Percentiles rank a stretch among this genome's conserved stretches.
phyloP scores from a whole-genome alignment of 169 alveolate species.

The Plasmodium gonderi region DNA sequence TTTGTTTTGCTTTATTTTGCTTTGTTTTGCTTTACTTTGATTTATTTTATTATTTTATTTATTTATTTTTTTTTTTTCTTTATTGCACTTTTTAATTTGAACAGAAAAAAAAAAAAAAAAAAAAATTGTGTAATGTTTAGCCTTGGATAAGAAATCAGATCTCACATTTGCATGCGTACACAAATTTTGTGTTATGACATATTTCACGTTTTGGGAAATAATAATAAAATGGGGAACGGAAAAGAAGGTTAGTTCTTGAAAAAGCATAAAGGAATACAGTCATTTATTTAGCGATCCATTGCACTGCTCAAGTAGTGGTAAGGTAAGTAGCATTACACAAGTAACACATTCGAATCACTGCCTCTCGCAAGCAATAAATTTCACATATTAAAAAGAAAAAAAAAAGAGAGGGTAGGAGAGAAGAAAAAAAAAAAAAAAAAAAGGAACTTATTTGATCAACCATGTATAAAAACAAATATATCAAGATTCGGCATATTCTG shows the following conservation, averaged over 20 bases:
- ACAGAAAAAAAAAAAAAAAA: conserved; percentile 3
- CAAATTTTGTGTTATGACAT: background rate
- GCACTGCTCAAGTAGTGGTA: no score
- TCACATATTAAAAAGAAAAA: background rate
- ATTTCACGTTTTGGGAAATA: background rate
- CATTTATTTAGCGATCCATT: background rate
- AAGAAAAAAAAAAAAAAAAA: background rate
- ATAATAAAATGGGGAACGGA: background rate
- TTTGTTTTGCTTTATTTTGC: background rate
- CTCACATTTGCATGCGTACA: background rate
- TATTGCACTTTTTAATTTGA: background rate
- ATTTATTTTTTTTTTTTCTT: background rate
- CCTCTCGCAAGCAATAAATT: background rate
- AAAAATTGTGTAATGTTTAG: background rate
- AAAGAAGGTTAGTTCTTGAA: background rate
- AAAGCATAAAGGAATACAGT: background rate
- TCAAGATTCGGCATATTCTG: background rate
- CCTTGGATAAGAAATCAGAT: background rate
- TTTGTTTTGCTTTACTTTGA: background rate
- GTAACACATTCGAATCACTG: background rate
- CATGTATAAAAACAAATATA: background rate
- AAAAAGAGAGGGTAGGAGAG: background rate
- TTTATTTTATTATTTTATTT: no score
- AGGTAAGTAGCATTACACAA: no score
- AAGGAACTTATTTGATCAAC: background rate